Evolutionary conservation across 2,329 filamentous ascomycete genomes (phyloP).

Genomic region (Macrophomina phaseolina): DNA sequence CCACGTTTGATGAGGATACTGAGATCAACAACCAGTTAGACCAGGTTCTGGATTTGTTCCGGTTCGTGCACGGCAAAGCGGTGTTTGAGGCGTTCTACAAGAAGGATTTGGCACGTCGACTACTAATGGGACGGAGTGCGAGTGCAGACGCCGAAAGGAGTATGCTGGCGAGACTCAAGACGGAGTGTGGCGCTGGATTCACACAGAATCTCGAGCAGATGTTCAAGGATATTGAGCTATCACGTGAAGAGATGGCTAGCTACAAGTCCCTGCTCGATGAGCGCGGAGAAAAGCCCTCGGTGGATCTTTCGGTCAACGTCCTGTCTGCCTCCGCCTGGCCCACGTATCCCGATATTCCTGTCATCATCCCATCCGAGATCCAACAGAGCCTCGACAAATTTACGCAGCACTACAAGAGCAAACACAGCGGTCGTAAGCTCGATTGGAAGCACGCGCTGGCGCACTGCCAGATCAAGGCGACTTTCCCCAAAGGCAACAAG

Average conservation of each 20-base stretch:
- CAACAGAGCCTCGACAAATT: conserved; percentile 79
- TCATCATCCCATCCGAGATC: conserved; percentile 78
- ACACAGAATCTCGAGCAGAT: conserved; percentile 98
- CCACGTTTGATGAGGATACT: conserved; percentile 84
- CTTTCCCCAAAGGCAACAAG: conserved; percentile 79
- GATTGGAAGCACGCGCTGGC: conserved; percentile 94
- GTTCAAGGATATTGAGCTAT: conserved; percentile 98
- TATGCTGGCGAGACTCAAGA: conserved; percentile 88
- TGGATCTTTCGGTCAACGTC: conserved; percentile 86
- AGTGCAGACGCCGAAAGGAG: conserved; percentile 94
- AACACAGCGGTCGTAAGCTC: conserved; percentile 85
- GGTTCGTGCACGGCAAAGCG: conserved; percentile 96
- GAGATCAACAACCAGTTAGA: conserved; percentile 93
- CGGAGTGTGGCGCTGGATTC: conserved; percentile 89
- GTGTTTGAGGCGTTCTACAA: conserved; percentile 99
- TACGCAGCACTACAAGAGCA: conserved; percentile 83
- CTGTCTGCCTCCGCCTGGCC: conserved; percentile 94
- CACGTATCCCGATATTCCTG: conserved; percentile 77
- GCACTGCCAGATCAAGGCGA: conserved; percentile 83
- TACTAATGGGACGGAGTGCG: conserved; percentile 90
- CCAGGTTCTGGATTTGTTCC: conserved; percentile 90
- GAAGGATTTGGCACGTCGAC: conserved; percentile 86
- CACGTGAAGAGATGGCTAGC: conserved; percentile 88
- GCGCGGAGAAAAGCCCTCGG: conserved; percentile 60
- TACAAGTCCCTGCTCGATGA: conserved; percentile 75